Evolutionary conservation across 2,329 filamentous ascomycete genomes (phyloP), one percentile per base, ranked within the genome.

Genomic region (Arthrinium phaeospermum): DNA sequence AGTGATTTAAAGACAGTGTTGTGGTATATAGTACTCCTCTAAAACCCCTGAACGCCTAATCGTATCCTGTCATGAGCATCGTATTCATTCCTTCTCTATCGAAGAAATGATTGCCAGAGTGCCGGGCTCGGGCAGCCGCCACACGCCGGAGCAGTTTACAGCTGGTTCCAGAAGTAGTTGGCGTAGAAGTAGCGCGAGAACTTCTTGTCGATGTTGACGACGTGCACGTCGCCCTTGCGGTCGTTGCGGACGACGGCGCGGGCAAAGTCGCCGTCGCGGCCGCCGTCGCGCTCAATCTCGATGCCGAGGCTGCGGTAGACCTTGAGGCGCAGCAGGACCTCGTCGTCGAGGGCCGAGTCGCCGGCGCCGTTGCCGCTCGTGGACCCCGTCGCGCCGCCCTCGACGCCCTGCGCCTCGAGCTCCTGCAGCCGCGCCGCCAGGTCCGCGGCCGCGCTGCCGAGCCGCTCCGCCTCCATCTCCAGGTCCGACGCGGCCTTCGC

Each of bases 391-490:
- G 79, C 79, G 3, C 76, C 88, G 1, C 94, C 95, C 80, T 98
- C 95, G 1, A 96, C 88, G 2, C 95, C 95, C 82, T 98, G 94
- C 71, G 93, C 86, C 80, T 98, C 96, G 64, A 98, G 84, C 81
- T 97, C 94, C 68, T 93, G 91, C 78, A 98, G 84, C 13, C 92
- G 88, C 61, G 91, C 91, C 74, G 91, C 90, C 72, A 98, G 85
- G 78, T 95, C 90, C 19, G 91, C 93, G 7, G 94, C 85, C 82
- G 97, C 94, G 7, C 91, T 90, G 72, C 93, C 91, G 67, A 98
- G 85, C n/a, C 96, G 89, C 86, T 98, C 96, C n/a, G 93, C 93
- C 84, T 99, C 96, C 79, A 96, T 95, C 85, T 98, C 95, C 8
- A 96, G 86, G 81, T 98, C 96, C 1, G 90, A 92, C 0, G 94